phyloP scores from a whole-genome alignment of 768 basidiomycete genomes.

The Leccinum subgranulosum region DNA sequence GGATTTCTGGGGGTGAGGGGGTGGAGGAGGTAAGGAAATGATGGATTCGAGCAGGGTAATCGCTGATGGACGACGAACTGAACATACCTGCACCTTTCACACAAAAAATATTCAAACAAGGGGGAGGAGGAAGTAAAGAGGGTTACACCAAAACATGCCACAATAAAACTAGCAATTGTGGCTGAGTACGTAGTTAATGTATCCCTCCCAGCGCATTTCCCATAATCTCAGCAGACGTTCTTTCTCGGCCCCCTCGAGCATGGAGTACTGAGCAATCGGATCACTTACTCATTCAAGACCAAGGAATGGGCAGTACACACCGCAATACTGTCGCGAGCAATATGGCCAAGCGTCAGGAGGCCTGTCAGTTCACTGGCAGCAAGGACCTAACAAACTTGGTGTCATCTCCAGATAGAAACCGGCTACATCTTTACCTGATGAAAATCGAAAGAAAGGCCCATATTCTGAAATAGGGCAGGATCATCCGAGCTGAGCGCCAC shows the following conservation, averaged over 20 bases:
- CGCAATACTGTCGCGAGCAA: conserved; percentile 71
- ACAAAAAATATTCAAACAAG: neutral
- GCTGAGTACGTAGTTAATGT: conserved; percentile 26
- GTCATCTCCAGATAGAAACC: too few species aligned
- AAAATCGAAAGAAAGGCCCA: conserved; percentile 76
- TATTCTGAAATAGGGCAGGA: conserved; percentile 72
- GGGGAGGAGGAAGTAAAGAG: neutral
- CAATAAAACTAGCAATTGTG: conserved; percentile 19
- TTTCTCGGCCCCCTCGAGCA: conserved; percentile 47
- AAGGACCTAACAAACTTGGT: too few species aligned
- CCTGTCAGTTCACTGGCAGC: conserved; percentile 66
- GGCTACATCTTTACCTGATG: too few species aligned
- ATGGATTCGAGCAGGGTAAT: conserved; percentile 58
- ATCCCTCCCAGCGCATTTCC: conserved; percentile 48
- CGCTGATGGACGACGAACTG: conserved; percentile 27
- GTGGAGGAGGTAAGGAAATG: conserved; percentile 51
- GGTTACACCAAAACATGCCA: conserved; percentile 20
- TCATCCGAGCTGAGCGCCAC: conserved; percentile 74
- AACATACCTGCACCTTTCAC: conserved; percentile 33
- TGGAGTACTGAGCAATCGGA: conserved; percentile 44
- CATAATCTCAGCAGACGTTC: conserved; percentile 38
- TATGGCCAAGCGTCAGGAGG: conserved; percentile 54
- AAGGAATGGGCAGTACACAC: conserved; percentile 6
- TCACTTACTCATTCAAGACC: neutral
- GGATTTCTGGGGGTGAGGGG: conserved; percentile 51